Base-by-base conservation (phyloP, 2,329 filamentous ascomycete species). In the Aspergillus nomiae region DNA sequence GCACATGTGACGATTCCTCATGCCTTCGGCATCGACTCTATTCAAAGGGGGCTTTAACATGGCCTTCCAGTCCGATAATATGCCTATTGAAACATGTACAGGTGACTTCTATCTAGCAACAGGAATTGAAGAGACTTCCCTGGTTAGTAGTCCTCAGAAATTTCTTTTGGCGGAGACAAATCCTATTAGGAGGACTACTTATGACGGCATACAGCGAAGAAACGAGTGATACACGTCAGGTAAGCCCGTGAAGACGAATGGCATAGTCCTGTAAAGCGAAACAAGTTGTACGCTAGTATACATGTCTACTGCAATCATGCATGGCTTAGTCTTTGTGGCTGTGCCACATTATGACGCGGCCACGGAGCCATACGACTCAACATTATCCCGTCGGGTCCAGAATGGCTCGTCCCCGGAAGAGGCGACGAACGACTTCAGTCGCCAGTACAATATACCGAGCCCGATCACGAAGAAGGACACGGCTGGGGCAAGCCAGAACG, bases 161-260 rank as follows among this genome's bases (percentile, higher is more conserved):
- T 11, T 36, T 5, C 4, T 41, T 41, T n/a, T 3, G 8, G 8
- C 38, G 6, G 9, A n/a, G 3, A 41, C 3, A n/a, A 19, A 3
- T 41, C 8, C 16, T 10, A 9, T 41, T 8, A 41, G 0, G 38
- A 7, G 16, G 34, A 12, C 16, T 9, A 41, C 38, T n/a, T 41
- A 41, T 0, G 1, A 41, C 14, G 0, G 34, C 16, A 24, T 0
- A 36, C 14, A 3, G 34, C 14, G 0, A 16, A 7, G 8, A 41
- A n/a, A n/a, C 19, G 1, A 4, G 2, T 1, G 14, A 4, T 19
- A n/a, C 34, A 41, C 6, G 16, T 41, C 38, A 41, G 9, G 16
- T n/a, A n/a, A 41, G 7, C 38, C 7, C 38, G 2, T n/a, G 38
- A 41, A 41, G 10, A n/a, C 38, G 16, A 3, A 1, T 9, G 19